phyloP scores from a whole-genome alignment of 768 basidiomycete species.

The Suillus luteus region DNA sequence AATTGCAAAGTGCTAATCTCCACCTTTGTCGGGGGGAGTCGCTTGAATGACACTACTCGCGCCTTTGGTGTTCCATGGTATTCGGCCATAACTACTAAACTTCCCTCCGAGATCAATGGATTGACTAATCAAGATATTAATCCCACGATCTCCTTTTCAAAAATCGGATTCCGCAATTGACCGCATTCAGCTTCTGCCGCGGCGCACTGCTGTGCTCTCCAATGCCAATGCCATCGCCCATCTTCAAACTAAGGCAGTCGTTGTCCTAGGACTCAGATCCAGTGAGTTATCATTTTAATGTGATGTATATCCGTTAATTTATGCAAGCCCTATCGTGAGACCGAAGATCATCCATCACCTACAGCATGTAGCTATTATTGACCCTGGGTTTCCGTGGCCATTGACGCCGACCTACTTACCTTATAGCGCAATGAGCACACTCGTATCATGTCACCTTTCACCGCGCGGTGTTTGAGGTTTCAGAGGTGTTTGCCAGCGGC shows the following conservation, averaged over 20 bases:
- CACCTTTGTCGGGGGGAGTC: slow-evolving; percentile 21
- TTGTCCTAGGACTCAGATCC: neutral
- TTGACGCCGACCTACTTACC: no score
- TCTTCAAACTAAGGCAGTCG: neutral
- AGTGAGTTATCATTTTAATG: neutral
- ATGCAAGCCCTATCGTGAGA: neutral
- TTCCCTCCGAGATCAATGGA: slow-evolving; percentile 28
- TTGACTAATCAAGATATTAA: neutral
- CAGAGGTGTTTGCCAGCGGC: no score
- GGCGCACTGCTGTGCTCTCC: neutral
- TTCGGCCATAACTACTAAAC: slow-evolving; percentile 18
- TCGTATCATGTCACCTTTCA: neutral
- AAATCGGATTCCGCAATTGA: neutral
- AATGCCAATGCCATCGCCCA: neutral
- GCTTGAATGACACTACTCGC: slow-evolving; percentile 1
- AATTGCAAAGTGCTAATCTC: slow-evolving; percentile 14
- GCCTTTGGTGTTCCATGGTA: slow-evolving; percentile 15
- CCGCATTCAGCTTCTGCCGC: slow-evolving; percentile 4
- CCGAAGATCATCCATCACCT: neutral
- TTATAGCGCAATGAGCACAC: neutral
- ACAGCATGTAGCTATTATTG: slow-evolving; percentile 3
- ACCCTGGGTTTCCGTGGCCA: no score
- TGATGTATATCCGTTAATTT: neutral
- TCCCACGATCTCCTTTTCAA: slow-evolving; percentile 9
- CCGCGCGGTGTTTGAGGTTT: no score